A percentile compares a stretch with the other conserved stretches of the same genome.
phyloP scores from a whole-genome alignment of 1,284 basidiomycete species.

The Papiliotrema fonsecae region DNA sequence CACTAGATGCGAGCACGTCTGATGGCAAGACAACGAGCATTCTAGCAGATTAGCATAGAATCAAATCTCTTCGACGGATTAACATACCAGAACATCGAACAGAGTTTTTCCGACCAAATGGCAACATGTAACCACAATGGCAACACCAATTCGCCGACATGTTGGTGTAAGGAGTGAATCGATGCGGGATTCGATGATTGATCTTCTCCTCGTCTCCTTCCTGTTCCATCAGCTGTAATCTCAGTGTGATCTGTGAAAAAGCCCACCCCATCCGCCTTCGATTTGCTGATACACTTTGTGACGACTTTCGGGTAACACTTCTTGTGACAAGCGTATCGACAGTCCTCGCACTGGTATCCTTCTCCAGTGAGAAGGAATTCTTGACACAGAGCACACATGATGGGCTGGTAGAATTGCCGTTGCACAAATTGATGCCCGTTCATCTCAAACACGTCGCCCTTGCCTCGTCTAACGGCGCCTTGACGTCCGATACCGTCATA shows the following conservation, averaged over 20 bases:
- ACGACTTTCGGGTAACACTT: conserved; percentile 99
- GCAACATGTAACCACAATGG: conserved; percentile 97
- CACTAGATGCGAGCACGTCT: conserved; percentile 94
- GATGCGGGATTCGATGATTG: conserved; percentile 98
- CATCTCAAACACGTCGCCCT: conserved; percentile 98
- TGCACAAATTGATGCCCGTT: conserved; percentile 99
- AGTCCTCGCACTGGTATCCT: conserved; percentile 99
- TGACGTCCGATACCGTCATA: conserved; percentile 95
- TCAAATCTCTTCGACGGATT: background rate
- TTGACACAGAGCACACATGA: conserved; percentile 95
- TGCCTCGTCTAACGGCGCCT: conserved; percentile 94
- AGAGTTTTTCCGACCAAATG: conserved; percentile 93
- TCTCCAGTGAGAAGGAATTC: conserved; percentile 96
- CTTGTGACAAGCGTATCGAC: conserved; percentile 97
- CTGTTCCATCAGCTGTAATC: conserved; percentile 46
- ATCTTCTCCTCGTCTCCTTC: conserved; percentile 98
- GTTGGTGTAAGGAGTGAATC: conserved; percentile 96
- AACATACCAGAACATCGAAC: conserved; percentile 70
- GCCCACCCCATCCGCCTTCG: conserved; percentile 76
- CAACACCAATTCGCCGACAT: conserved; percentile 99
- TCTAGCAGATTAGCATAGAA: conserved; percentile 51
- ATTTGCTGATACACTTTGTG: conserved; percentile 98
- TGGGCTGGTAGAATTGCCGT: conserved; percentile 96
- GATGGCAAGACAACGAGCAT: conserved; percentile 94
- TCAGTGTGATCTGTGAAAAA: conserved; percentile 20